Evolutionary conservation across 2,329 filamentous ascomycete species (phyloP), one percentile per base, ranked within the genome.

Genomic region (Sphaerulina populicola): DNA sequence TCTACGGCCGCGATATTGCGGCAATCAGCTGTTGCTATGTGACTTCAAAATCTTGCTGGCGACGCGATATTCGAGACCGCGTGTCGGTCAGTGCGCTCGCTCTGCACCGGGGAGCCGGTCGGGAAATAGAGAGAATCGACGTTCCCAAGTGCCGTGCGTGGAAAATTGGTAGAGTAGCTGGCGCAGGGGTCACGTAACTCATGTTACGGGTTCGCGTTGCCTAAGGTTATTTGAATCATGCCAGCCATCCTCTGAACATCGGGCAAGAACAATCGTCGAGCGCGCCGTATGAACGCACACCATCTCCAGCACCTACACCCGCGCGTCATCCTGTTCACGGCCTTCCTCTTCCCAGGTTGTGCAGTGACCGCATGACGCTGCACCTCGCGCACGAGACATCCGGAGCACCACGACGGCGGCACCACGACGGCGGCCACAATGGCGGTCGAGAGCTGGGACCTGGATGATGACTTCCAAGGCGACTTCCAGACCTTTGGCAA

Each of bases 371-470:
- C 46, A 42, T 48, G 46, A 35, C 38, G 38, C 46, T 38, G 29
- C 46, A 35, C 21, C 15, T 48, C 35, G 38, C 39, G 46, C 43
- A 33, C 50, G 43, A 44, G 21, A 51, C 44, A 47, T 47, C 37
- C 49, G 43, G 36, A 23, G 38, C 51, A 52, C 49, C 43, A 82
- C 84, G 76, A 38, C 47, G n/a, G 14, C 42, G 18, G 42, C 29
- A 52, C 47, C 43, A 82, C 84, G 76, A 38, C 47, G n/a, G 14
- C 42, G 18, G 42, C 29, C 30, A 49, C 42, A 15, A 50, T 50
- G 47, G 79, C 79, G 43, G 77, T 90, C 57, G 87, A 91, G 69
- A 83, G 80, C 68, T 93, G 74, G 74, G 74, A 77, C 66, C 72
- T 76, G 59, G 71, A 74, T 51, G 67, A 62, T 60, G 74, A 77